These are phyloP conservation scores for Hsuehochloa calcarea DNA, from an alignment of 176 grass and related monocot genomes.

Conservation along the genomic window DNA sequence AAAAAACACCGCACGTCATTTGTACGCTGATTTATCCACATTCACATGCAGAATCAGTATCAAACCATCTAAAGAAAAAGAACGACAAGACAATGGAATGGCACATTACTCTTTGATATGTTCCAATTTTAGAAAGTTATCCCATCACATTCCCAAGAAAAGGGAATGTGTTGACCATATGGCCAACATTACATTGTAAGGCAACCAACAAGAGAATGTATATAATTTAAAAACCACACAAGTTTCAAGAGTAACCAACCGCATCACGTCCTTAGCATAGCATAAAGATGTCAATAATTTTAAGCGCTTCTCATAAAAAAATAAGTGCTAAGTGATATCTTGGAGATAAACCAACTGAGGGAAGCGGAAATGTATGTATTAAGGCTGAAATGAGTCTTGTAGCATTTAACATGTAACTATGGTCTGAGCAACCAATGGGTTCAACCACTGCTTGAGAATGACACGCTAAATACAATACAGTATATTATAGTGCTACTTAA, in stretches of 20 bases:
- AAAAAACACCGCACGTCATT: background rate
- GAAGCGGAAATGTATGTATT: background rate
- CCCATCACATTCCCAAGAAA: too few relatives aligned
- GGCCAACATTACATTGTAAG: background rate
- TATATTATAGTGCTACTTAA: background rate
- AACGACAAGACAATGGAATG: background rate
- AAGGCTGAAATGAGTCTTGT: background rate
- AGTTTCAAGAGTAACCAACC: background rate
- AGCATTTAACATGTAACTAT: conserved; percentile 16
- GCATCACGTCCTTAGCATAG: background rate
- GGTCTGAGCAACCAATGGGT: background rate
- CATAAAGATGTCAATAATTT: background rate
- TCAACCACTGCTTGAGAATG: background rate
- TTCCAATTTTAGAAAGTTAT: too few relatives aligned
- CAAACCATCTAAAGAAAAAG: background rate
- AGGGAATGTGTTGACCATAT: background rate
- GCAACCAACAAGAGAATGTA: background rate
- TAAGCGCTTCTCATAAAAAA: background rate
- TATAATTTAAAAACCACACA: background rate
- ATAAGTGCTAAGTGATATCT: background rate
- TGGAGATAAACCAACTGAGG: conserved; percentile 5
- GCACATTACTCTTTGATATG: too few relatives aligned
- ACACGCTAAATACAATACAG: conserved; percentile 7
- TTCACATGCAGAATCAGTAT: background rate
- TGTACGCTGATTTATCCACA: background rate